These are phyloP conservation scores for Penicillium sp. DNA, from an alignment of 2,329 filamentous ascomycete species.

Conservation along the genomic window DNA sequence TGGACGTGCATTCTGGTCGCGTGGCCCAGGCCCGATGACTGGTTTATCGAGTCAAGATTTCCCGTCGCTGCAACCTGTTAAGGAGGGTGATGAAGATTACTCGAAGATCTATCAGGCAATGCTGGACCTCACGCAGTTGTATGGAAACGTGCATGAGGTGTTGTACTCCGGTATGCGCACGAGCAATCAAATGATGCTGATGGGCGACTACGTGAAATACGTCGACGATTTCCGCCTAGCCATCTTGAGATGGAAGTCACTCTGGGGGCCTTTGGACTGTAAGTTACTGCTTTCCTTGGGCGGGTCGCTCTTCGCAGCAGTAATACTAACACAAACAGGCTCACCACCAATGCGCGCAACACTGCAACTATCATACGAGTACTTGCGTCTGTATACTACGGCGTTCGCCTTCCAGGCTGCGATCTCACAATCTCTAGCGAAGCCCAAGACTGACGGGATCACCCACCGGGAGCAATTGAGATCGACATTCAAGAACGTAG, in stretches of 20 bases:
- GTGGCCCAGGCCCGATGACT: constrained; percentile 68
- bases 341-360: constrained; percentile 67
- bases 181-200: constrained; percentile 68
- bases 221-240: constrained; percentile 72
- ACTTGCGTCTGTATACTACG: constrained; percentile 71
- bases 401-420: constrained; percentile 76
- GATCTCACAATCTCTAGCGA: constrained; percentile 54
- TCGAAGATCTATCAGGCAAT: constrained; percentile 71
- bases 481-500: constrained; percentile 55
- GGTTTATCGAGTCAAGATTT: constrained; percentile 67
- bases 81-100: constrained; percentile 64
- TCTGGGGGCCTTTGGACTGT: constrained; percentile 69
- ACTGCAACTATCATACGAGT: constrained; percentile 70
- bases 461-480: constrained; percentile 44
- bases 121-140: constrained; percentile 70
- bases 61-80: constrained; percentile 62
- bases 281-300: constrained; percentile 22
- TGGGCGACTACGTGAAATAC: constrained; percentile 73
- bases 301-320: neutral
- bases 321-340: constrained; percentile 41
- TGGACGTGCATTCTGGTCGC: constrained; percentile 72
- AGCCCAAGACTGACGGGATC: constrained; percentile 38
- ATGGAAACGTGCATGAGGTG: constrained; percentile 73
- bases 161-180: constrained; percentile 71
- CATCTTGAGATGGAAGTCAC: constrained; percentile 69